Conservation (phyloP, 139 green algal genomes). For the Dunaliella primolecta region DNA sequence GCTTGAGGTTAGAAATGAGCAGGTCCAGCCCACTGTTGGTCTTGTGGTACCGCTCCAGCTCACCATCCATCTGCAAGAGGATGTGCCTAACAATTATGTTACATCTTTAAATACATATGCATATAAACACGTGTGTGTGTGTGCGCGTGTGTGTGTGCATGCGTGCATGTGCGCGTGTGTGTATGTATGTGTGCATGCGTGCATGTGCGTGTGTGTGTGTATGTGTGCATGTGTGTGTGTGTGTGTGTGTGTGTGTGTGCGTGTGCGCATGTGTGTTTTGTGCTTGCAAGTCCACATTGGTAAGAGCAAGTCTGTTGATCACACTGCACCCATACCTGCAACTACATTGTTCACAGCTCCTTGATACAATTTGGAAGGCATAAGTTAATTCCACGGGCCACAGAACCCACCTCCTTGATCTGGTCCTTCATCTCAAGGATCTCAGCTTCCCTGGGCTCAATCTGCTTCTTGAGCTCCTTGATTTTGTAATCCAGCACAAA, state of each 20-base stretch:
- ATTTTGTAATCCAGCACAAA: conserved; percentile 96
- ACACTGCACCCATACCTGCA: no score
- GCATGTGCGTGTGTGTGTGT: background rate
- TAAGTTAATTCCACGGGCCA: no score
- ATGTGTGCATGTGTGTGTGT: background rate
- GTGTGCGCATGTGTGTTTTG: no score
- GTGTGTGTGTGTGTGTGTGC: no score
- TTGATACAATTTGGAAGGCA: no score
- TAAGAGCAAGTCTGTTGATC: no score
- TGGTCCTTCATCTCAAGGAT: conserved; percentile 79
- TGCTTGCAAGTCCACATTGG: no score
- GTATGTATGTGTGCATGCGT: background rate
- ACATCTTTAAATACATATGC: no score
- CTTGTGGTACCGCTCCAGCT: conserved; percentile 86
- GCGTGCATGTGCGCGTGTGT: background rate
- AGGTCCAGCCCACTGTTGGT: conserved; percentile 78
- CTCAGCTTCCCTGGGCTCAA: conserved; percentile 81
- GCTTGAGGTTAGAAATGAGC: conserved; percentile 63
- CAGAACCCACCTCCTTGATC: conserved; percentile 22
- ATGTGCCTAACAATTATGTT: background rate
- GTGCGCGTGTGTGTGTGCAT: background rate
- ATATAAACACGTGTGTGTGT: background rate
- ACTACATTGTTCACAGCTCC: no score
- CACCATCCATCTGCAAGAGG: conserved; percentile 72
- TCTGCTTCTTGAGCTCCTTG: conserved; percentile 90